phyloP scores from a whole-genome alignment of 2,329 filamentous ascomycete species.

The Neonectria neomacrospora region DNA sequence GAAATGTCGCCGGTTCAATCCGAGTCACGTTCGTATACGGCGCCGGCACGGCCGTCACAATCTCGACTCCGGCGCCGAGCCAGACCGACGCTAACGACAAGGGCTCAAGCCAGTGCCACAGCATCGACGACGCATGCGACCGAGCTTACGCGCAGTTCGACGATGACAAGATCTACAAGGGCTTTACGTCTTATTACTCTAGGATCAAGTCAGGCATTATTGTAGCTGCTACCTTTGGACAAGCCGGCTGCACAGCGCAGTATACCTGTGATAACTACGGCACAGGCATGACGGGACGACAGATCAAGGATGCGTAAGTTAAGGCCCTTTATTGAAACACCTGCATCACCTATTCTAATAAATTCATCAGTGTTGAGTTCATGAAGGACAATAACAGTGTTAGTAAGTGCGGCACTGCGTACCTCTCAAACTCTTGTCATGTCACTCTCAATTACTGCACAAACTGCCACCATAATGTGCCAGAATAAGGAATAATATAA shows the following conservation, averaged over 20 bases:
- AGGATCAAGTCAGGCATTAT: slow-evolving; percentile 24
- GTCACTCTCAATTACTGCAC: slow-evolving; percentile 32
- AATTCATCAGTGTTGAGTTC: background rate
- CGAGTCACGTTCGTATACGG: slow-evolving; percentile 23
- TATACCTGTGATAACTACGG: slow-evolving; percentile 28
- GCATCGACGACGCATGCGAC: slow-evolving; percentile 34
- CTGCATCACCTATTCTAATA: background rate
- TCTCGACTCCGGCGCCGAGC: background rate
- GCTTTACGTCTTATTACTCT: slow-evolving; percentile 21
- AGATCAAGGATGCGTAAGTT: slow-evolving; percentile 34
- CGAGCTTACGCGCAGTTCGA: slow-evolving; percentile 26
- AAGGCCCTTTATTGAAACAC: background rate
- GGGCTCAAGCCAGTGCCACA: slow-evolving; percentile 31
- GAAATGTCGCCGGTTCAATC: background rate
- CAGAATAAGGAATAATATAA: too few relatives aligned
- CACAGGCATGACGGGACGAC: slow-evolving; percentile 30
- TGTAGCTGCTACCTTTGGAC: slow-evolving; percentile 14
- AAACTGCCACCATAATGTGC: slow-evolving; percentile 10
- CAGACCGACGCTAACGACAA: slow-evolving; percentile 29
- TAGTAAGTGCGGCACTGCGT: slow-evolving; percentile 29
- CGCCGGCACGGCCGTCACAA: slow-evolving; percentile 4
- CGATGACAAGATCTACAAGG: slow-evolving; percentile 24
- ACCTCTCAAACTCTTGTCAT: slow-evolving; percentile 30
- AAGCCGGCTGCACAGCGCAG: slow-evolving; percentile 30
- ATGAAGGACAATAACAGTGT: slow-evolving; percentile 32